A percentile compares a stretch with the other conserved stretches of the same genome.
Conservation (phyloP, 768 basidiomycete genomes). For the Daedaleopsis nitida region DNA sequence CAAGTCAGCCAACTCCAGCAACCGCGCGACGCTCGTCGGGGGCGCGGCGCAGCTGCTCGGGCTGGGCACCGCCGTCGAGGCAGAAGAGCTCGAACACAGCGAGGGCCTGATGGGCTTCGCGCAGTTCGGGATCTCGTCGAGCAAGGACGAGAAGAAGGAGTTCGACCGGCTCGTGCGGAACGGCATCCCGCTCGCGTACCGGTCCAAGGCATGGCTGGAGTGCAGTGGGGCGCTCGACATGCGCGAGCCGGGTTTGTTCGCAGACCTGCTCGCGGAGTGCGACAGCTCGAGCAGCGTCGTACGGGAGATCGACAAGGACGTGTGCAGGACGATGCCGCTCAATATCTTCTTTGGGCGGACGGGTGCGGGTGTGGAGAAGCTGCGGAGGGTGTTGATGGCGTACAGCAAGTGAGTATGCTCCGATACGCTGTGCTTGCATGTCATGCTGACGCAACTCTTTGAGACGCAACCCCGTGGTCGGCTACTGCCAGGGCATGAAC, state of each 20-base stretch:
- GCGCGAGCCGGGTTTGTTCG: slow-evolving; percentile 88
- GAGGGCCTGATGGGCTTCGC: slow-evolving; percentile 91
- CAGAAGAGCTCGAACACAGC: slow-evolving; percentile 77
- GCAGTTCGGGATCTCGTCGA: slow-evolving; percentile 78
- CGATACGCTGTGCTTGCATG: not conserved
- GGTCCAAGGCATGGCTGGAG: slow-evolving; percentile 91
- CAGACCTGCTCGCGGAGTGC: slow-evolving; percentile 69
- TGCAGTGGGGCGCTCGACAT: slow-evolving; percentile 92
- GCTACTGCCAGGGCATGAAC: slow-evolving; percentile 96
- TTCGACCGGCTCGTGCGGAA: slow-evolving; percentile 79
- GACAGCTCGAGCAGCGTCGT: slow-evolving; percentile 50
- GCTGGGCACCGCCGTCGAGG: slow-evolving; percentile 60
- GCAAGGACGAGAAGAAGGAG: slow-evolving; percentile 70
- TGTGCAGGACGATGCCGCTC: slow-evolving; percentile 87
- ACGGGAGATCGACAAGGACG: slow-evolving; percentile 95
- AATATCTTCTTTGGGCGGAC: slow-evolving; percentile 98
- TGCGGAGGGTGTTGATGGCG: slow-evolving; percentile 85
- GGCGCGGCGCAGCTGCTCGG: slow-evolving; percentile 71
- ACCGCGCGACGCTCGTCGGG: slow-evolving; percentile 21
- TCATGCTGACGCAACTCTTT: not conserved
- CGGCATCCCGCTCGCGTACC: slow-evolving; percentile 86
- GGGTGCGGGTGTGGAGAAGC: slow-evolving; percentile 90
- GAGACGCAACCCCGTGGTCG: slow-evolving; percentile 91
- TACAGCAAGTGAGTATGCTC: slow-evolving; percentile 79
- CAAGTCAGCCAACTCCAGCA: slow-evolving; percentile 25